These are phyloP conservation scores for Collybia nuda DNA, from an alignment of 768 basidiomycete species.

Conservation along the genomic window DNA sequence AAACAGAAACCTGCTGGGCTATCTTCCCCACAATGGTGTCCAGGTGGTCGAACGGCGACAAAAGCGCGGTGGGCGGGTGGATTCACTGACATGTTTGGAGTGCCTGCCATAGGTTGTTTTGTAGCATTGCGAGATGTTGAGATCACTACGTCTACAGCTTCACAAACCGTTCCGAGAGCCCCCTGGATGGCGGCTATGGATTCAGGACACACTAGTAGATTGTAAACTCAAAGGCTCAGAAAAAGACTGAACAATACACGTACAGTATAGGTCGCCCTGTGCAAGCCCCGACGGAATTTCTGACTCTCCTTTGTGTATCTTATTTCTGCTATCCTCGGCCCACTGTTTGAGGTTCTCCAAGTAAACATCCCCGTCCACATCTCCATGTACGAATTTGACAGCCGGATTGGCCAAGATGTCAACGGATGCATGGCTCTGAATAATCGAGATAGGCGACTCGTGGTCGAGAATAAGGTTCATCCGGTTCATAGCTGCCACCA, in stretches of 20 bases:
- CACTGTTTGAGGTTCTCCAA: constrained; percentile 61
- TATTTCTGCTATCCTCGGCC: constrained; percentile 58
- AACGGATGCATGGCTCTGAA: constrained; percentile 52
- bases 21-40: constrained; percentile 93
- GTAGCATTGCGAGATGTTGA: constrained; percentile 10
- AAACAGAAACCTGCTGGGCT: constrained; percentile 94
- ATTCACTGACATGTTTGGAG: not conserved
- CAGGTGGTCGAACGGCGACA: constrained; percentile 85
- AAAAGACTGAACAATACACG: constrained; percentile 1
- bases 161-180: constrained; percentile 80
- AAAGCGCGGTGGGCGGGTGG: constrained; percentile 54
- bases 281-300: constrained; percentile 75
- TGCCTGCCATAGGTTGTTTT: not conserved
- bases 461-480: constrained; percentile 33
- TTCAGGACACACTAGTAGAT: constrained; percentile 64
- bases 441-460: constrained; percentile 36
- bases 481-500: constrained; percentile 45
- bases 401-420: constrained; percentile 61
- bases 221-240: not conserved
- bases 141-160: constrained; percentile 78
- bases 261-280: constrained; percentile 84
- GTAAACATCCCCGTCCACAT: constrained; percentile 65
- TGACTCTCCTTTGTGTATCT: constrained; percentile 57
- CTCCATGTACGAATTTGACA: constrained; percentile 74
- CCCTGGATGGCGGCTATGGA: constrained; percentile 80